A percentile compares a stretch with the other conserved stretches of the same genome.
Conservation (phyloP, 2,329 filamentous ascomycete genomes). For the Botrytis paeoniae region DNA sequence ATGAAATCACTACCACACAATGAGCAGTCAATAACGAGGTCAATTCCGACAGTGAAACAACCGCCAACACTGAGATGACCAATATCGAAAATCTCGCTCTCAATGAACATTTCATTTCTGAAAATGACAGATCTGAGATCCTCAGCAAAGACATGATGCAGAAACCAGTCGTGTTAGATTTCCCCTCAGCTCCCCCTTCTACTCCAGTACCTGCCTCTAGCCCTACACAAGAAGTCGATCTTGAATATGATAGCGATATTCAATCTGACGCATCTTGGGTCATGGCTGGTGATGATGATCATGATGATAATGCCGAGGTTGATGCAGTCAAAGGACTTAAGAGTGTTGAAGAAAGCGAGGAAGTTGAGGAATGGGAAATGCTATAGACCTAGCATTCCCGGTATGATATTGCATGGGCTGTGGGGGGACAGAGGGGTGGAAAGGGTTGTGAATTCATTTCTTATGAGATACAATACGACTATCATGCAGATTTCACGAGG, state of each 20-base stretch:
- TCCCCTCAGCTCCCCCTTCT: not conserved
- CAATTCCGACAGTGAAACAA: not conserved
- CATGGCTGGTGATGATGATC: not conserved
- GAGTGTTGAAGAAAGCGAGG: not conserved
- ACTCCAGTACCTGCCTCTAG: not conserved
- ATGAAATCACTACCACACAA: not conserved
- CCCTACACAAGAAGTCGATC: not conserved
- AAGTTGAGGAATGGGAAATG: not conserved
- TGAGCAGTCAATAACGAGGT: not conserved
- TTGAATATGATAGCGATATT: not conserved
- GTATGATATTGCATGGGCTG: not conserved
- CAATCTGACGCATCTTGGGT: not conserved
- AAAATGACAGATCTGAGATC: not conserved
- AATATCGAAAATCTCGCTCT: not conserved
- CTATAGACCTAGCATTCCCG: not conserved
- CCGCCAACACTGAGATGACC: not conserved
- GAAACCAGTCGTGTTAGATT: too few relatives aligned
- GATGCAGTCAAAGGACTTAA: rapidly evolving
- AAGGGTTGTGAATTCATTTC: not conserved
- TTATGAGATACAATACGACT: rapidly evolving
- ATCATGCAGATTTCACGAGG: rapidly evolving
- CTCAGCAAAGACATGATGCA: not conserved
- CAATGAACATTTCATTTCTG: not conserved
- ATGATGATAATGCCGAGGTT: not conserved
- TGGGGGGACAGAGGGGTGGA: not conserved